Base-by-base conservation (phyloP, 164 flowering plant species). In the Aristolochia californica region DNA sequence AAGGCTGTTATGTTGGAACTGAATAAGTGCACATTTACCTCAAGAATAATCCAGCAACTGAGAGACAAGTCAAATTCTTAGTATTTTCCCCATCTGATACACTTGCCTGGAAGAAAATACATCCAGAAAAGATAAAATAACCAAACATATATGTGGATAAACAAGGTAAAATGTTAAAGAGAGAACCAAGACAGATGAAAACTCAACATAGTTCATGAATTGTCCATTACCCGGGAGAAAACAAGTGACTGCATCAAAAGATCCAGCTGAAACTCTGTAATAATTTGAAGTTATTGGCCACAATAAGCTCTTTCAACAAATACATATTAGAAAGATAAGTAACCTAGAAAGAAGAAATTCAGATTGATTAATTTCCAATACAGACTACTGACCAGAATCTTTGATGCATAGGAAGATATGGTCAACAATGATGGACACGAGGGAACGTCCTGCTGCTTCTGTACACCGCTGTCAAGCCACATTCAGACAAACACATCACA, bases 191-290 rank as follows among this genome's bases (percentile, higher is more conserved):
- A 48, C n/a, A 48, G 16, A 20, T 20, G 45, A 4, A 34, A 34
- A 13, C 13, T 24, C 18, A 14, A 20, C 15, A 47, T 51, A 2
- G 25, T 21, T 51, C 54, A 51, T 22, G 22, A 5, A 22, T 13
- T 51, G 24, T 51, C 25, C 53, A 22, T 62, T 81, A 93, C 99
- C 89, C 99, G 91, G 59, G 97, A 89, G 71, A 89, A 87, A 58
- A 64, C 60, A 59, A 93, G 90, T 20, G 99, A 93, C 72, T 93
- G 99, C 96, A 87, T 84, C 75, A 93, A 70, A 70, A 93, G 84
- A 65, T 93, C 99, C 51, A 93, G 95, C 80, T 77, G 94, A 69
- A 93, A 93, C 57, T 87, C 99, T 93, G 90, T 70, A 79, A 57
- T 45, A 68, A 44, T 62, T 47, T 14, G 20, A 45, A 61, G n/a